phyloP scores from a whole-genome alignment of 306 rosid species.

The Casuarina cunninghamiana region DNA sequence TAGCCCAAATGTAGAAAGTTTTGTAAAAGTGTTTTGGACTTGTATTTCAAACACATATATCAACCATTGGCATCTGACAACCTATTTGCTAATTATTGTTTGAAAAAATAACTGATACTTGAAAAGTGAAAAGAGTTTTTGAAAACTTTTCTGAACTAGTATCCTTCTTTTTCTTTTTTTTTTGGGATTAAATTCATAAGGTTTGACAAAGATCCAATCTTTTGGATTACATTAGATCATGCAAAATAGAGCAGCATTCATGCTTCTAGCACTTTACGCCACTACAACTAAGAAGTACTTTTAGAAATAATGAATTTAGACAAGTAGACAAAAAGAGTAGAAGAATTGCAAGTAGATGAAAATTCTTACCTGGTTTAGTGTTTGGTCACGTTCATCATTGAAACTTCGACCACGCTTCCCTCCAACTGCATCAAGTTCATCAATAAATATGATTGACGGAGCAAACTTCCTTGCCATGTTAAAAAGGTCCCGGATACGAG shows the following conservation, averaged over 20 bases:
- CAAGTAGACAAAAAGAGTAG: constrained; percentile 9
- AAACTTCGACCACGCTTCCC: constrained; percentile 95
- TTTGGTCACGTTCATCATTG: constrained; percentile 96
- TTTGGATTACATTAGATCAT: neutral
- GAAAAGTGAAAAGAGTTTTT: too few species aligned
- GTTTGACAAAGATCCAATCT: neutral
- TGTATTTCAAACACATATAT: too few species aligned
- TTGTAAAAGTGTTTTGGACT: too few species aligned
- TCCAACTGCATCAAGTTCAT: constrained; percentile 97
- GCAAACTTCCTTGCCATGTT: constrained; percentile 75
- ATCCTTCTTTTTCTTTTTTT: neutral
- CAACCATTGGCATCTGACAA: too few species aligned
- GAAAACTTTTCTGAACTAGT: too few species aligned
- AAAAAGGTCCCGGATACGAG: constrained; percentile 89
- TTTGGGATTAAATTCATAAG: neutral
- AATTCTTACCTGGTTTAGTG: constrained; percentile 71
- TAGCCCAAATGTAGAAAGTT: too few species aligned
- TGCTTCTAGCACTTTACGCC: neutral
- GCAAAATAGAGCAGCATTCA: neutral
- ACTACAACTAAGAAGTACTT: constrained; percentile 3
- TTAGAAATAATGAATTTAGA: neutral
- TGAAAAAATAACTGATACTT: too few species aligned
- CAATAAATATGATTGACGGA: constrained; percentile 89
- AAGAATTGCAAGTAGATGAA: constrained; percentile 5
- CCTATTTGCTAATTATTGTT: too few species aligned